phyloP scores from a whole-genome alignment of 2,329 filamentous ascomycete genomes.

The Colletotrichum sp. region DNA sequence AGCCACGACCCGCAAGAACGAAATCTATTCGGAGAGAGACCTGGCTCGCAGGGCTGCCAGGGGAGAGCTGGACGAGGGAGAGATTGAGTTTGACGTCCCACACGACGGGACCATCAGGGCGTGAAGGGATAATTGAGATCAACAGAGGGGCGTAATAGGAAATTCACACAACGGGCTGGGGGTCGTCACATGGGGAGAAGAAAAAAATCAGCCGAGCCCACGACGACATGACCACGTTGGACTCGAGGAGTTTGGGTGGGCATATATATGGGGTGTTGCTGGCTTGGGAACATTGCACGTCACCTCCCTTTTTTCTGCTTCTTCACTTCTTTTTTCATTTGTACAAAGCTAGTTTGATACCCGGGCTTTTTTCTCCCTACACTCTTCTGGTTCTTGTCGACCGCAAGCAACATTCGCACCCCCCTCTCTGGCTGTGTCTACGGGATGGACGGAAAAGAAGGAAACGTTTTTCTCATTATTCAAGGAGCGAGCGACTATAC shows the following conservation, averaged over 20 bases:
- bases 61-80: conserved; percentile 49
- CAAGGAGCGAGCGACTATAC: background rate
- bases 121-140: background rate
- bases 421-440: background rate
- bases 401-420: background rate
- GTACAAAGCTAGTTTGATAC: conserved; percentile 21
- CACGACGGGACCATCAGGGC: conserved; percentile 37
- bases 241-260: conserved; percentile 6
- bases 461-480: background rate
- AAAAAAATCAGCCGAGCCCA: background rate
- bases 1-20: conserved; percentile 72
- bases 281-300: background rate
- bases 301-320: background rate
- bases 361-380: conserved; percentile 1
- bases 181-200: background rate
- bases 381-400: background rate
- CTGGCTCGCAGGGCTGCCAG: conserved; percentile 53
- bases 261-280: background rate
- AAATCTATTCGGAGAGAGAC: conserved; percentile 70
- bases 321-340: background rate
- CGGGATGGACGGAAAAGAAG: background rate
- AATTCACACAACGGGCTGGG: background rate
- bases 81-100: conserved; percentile 39
- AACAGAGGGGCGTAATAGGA: conserved; percentile 15
- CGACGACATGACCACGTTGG: conserved; percentile 10